phyloP scores from a whole-genome alignment of 1,284 basidiomycete genomes.

The Pseudomicrostroma phylloplanum region DNA sequence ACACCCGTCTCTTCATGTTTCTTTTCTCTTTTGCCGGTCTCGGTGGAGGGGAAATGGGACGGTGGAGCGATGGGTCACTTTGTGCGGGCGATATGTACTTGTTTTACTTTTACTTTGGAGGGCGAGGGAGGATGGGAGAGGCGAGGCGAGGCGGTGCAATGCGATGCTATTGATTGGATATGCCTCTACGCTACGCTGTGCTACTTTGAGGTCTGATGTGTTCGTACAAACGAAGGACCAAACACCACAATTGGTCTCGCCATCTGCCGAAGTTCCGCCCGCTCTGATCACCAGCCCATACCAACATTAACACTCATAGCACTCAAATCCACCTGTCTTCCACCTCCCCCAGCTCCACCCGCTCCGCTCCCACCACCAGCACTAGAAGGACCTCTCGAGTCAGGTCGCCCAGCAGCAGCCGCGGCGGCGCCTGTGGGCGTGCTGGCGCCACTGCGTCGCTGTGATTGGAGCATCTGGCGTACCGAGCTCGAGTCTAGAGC shows the following conservation, averaged over 20 bases:
- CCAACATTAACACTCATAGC: slow-evolving; percentile 6
- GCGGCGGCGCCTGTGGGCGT: not conserved
- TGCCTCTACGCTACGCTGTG: too few species aligned
- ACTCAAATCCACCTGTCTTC: slow-evolving; percentile 1
- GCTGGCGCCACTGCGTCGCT: not conserved
- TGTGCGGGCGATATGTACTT: not conserved
- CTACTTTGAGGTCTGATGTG: too few species aligned
- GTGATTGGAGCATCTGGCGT: not conserved
- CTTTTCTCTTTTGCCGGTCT: not conserved
- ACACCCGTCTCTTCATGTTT: slow-evolving; percentile 7
- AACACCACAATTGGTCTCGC: too few species aligned
- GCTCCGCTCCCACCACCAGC: not conserved
- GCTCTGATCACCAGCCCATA: slow-evolving; percentile 1
- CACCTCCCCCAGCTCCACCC: not conserved
- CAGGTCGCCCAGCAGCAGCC: not conserved
- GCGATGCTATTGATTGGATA: too few species aligned
- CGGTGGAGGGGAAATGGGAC: not conserved
- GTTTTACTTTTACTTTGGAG: not conserved
- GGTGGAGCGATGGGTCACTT: slow-evolving; percentile 7
- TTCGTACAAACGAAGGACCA: too few species aligned
- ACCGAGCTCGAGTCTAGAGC: not conserved
- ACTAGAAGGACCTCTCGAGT: not conserved
- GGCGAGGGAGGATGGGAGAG: too few species aligned
- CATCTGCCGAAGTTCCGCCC: too few species aligned
- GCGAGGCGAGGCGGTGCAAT: too few species aligned